phyloP scores from a whole-genome alignment of 805 yeast genomes.

The Schwanniomyces yamadae region DNA sequence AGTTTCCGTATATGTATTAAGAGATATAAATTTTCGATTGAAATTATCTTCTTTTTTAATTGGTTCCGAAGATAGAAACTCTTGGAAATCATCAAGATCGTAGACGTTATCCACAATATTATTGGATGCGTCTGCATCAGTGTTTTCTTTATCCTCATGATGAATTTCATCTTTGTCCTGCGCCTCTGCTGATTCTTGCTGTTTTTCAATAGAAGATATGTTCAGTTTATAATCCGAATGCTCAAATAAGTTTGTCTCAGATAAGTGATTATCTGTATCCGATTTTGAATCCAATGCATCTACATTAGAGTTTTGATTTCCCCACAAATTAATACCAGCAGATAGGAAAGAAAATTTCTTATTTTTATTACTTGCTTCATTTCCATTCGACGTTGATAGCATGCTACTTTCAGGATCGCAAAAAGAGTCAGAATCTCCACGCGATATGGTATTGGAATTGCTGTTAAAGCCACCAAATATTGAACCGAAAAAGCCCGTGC shows the following conservation, averaged over 20 bases:
- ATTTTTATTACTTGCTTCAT: neutral
- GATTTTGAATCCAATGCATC: too few species aligned
- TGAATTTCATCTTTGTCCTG: neutral
- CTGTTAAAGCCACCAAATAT: too few species aligned
- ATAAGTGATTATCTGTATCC: too few species aligned
- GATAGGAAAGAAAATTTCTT: constrained; percentile 6
- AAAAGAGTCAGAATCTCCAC: too few species aligned
- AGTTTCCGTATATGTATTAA: neutral
- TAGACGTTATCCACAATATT: constrained; percentile 3
- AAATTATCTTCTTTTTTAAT: neutral
- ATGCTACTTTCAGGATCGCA: too few species aligned
- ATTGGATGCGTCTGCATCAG: constrained; percentile 7
- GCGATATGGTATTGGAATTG: too few species aligned
- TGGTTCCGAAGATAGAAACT: constrained; percentile 18
- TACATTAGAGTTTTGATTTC: neutral
- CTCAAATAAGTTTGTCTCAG: too few species aligned
- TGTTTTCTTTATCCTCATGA: constrained; percentile 1
- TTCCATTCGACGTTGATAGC: too few species aligned
- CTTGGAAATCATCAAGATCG: constrained; percentile 20
- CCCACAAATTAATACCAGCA: too few species aligned
- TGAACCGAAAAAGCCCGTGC: constrained; percentile 29
- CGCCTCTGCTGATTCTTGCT: neutral
- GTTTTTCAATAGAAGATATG: too few species aligned
- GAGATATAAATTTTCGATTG: neutral
- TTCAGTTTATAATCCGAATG: too few species aligned